A percentile compares a stretch with the other conserved stretches of the same genome.
phyloP scores from a whole-genome alignment of 257 asterid species.

The Haberlea rhodopensis region DNA sequence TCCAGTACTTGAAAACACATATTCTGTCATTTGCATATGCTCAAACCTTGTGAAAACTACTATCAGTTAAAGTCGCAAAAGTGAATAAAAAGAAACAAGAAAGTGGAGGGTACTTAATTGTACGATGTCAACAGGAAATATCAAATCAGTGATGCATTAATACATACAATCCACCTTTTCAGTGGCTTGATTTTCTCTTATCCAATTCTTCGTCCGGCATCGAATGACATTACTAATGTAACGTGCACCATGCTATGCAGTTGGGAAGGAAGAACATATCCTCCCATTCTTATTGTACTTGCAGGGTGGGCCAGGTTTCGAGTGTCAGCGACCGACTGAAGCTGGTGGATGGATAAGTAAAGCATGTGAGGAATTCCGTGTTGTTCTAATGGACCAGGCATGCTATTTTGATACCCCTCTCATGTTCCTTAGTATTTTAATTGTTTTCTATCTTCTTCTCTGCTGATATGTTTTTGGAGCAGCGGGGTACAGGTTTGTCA shows the following conservation, averaged over 20 bases:
- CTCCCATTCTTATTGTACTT: slow-evolving; percentile 75
- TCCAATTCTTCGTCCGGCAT: slow-evolving; percentile 2
- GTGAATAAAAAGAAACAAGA: slow-evolving; percentile 14
- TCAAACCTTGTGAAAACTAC: slow-evolving; percentile 1
- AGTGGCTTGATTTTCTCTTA: slow-evolving; percentile 2
- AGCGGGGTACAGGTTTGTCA: slow-evolving; percentile 98
- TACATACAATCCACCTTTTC: slow-evolving; percentile 10
- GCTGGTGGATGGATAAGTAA: slow-evolving; percentile 89
- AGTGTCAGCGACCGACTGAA: slow-evolving; percentile 80
- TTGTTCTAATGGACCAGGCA: slow-evolving; percentile 96
- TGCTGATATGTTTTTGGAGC: slow-evolving; percentile 39
- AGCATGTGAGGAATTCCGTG: slow-evolving; percentile 89
- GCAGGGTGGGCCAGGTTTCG: slow-evolving; percentile 99
- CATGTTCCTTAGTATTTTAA: slow-evolving; percentile 7
- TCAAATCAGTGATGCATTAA: not conserved
- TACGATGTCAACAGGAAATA: not conserved
- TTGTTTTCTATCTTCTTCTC: slow-evolving; percentile 18
- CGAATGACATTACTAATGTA: slow-evolving; percentile 26
- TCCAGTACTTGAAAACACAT: not conserved
- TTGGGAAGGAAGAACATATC: slow-evolving; percentile 81
- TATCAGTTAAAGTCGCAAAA: slow-evolving; percentile 1
- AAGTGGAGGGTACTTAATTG: not conserved
- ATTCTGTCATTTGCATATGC: not conserved
- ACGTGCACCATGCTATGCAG: slow-evolving; percentile 41
- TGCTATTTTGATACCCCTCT: slow-evolving; percentile 22